Conservation (phyloP, 208 protist species). For the Leptomonas seymouri region DNA sequence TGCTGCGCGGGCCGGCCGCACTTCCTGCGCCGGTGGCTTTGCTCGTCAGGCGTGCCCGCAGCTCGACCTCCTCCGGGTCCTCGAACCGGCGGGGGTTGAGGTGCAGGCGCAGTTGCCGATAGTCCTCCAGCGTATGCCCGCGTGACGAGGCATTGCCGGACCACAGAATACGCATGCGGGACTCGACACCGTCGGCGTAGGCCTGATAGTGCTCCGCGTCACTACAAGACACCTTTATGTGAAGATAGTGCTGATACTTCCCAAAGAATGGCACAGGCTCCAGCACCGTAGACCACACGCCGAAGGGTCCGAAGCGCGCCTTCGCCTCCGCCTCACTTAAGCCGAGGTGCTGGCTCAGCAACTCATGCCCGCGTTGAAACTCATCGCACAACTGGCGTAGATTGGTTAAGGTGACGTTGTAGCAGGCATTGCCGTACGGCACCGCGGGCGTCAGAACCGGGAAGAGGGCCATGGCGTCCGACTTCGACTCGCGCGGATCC, state of each 20-base stretch:
- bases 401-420: constrained; percentile 96
- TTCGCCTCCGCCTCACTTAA: constrained; percentile 60
- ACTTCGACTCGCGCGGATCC: constrained; percentile 85
- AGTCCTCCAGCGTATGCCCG: constrained; percentile 78
- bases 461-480: constrained; percentile 95
- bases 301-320: constrained; percentile 59
- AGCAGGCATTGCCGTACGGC: constrained; percentile 97
- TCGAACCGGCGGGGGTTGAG: constrained; percentile 83
- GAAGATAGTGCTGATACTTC: constrained; percentile 84
- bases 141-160: constrained; percentile 70
- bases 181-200: constrained; percentile 89
- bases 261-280: constrained; percentile 85
- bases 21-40: constrained; percentile 9
- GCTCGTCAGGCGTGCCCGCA: constrained; percentile 38
- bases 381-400: constrained; percentile 94
- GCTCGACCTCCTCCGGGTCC: constrained; percentile 72
- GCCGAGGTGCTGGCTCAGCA: constrained; percentile 52
- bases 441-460: constrained; percentile 98
- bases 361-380: constrained; percentile 92
- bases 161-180: constrained; percentile 86
- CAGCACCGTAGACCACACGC: constrained; percentile 81
- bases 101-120: constrained; percentile 70
- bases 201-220: constrained; percentile 80
- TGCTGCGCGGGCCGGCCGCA: constrained; percentile 19
- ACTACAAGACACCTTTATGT: constrained; percentile 75